Percentiles rank a stretch among this genome's conserved stretches.
phyloP scores from a whole-genome alignment of 192 early-diverging fungal species.

The Coemansia nantahalensis region DNA sequence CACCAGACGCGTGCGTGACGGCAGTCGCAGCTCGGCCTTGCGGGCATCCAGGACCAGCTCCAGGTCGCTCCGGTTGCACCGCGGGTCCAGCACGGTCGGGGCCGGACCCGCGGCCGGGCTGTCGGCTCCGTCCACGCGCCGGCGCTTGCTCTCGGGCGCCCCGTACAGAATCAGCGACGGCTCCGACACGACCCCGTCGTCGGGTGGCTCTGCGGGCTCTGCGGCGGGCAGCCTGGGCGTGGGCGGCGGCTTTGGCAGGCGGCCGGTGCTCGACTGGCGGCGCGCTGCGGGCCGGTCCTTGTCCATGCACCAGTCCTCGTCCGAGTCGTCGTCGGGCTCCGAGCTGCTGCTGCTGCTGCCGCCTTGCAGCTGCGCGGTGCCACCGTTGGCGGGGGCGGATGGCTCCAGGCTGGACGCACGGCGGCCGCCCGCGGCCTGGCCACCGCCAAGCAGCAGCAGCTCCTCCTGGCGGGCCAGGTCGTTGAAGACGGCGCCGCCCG shows the following conservation, averaged over 20 bases:
- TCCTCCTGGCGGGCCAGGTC: not conserved
- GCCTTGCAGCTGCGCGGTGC: too few species aligned
- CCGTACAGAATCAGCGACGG: conserved; percentile 24
- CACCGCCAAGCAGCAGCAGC: not conserved
- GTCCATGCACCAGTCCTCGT: conserved; percentile 39
- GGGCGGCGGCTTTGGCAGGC: conserved; percentile 11
- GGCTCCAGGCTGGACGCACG: too few species aligned
- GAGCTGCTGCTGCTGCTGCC: too few species aligned
- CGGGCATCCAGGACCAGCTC: conserved; percentile 9
- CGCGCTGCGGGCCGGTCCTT: too few species aligned
- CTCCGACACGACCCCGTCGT: conserved; percentile 7
- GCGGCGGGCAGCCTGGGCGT: not conserved
- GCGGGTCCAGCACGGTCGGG: conserved; percentile 5
- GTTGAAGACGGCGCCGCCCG: conserved; percentile 34
- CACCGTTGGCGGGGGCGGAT: not conserved
- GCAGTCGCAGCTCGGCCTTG: conserved; percentile 8
- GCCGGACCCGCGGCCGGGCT: too few species aligned
- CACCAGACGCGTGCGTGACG: not conserved
- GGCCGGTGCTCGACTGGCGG: not conserved
- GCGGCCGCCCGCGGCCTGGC: too few species aligned
- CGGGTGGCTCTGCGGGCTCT: not conserved
- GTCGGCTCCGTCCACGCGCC: conserved; percentile 1
- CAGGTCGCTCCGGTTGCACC: conserved; percentile 10
- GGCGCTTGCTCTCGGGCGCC: conserved; percentile 6
- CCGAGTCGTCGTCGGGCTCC: conserved; percentile 41